Base-by-base conservation (phyloP, 805 yeast genomes). In the Kodamaea laetipori region DNA sequence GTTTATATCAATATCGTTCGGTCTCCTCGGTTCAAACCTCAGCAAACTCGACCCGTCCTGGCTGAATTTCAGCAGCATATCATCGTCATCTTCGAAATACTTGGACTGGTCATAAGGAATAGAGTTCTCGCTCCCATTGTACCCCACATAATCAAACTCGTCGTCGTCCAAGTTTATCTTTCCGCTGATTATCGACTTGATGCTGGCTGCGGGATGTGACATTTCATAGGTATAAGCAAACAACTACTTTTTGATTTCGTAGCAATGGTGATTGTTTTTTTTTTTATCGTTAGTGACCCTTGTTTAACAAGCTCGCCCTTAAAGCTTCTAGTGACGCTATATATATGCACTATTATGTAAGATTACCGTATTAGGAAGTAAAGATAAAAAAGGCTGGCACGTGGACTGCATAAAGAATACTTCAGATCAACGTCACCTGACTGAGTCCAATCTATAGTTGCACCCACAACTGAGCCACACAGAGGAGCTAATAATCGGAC, bases 191-290 rank as follows among this genome's bases (percentile, higher is more conserved):
- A 69, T 63, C 12, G 73, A 66, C 46, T 60, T 66, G 25, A 69
- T 59, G 44, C 72, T 67, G 33, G 74, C 74, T 8, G 66, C 69
- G n/a, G 73, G 71, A 44, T 69, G 69, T 27, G 73, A 58, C 74
- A 69, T 69, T 9, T 30, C 18, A 21, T 21, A n/a, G n/a, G n/a
- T n/a, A n/a, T n/a, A n/a, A n/a, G 24, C 24, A 21, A 9, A 15
- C 34, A 13, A 10, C n/a, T 13, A 13, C 19, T 30, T 10, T 11
- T 21, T 16, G 18, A 6, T 15, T 6, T 4, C 9, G 31, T 23
- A 18, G 12, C 10, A n/a, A 4, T 34, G 2, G 11, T 21, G 19
- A 19, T 11, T 33, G 37, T 33, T 21, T 23, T 35, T 21, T 35
- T 35, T 35, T 24, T n/a, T 35, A 11, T 19, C 4, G 28, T 35